A percentile compares a stretch with the other conserved stretches of the same genome.
Conservation (phyloP, 179 eudicot genomes). For the Camellia oleifera region DNA sequence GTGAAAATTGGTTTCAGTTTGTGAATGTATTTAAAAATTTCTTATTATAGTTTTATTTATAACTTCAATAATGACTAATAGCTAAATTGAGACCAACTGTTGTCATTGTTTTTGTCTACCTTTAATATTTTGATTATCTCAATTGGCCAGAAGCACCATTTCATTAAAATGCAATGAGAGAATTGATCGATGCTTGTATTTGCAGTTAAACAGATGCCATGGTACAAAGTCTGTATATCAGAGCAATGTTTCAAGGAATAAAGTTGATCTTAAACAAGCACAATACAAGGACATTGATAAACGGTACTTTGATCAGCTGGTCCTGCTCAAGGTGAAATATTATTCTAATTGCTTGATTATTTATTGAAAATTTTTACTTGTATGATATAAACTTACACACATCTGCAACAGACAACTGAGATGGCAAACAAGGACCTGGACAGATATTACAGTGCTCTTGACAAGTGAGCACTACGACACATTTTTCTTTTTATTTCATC, state of each 20-base stretch:
- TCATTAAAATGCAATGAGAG: too few species aligned
- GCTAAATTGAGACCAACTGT: not conserved
- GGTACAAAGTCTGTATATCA: too few species aligned
- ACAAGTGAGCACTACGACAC: constrained; percentile 48
- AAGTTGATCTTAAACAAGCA: too few species aligned
- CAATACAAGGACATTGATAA: too few species aligned
- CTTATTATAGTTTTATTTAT: too few species aligned
- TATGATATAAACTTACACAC: constrained; percentile 8
- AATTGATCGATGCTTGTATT: constrained; percentile 12
- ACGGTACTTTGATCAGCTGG: too few species aligned
- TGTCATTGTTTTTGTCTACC: not conserved
- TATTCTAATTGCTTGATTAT: not conserved
- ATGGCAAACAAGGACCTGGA: too few species aligned
- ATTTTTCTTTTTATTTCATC: constrained; percentile 1
- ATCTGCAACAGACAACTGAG: constrained; percentile 28
- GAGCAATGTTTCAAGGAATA: too few species aligned
- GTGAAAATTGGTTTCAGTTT: too few species aligned
- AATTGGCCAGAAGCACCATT: constrained; percentile 1
- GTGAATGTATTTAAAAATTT: too few species aligned
- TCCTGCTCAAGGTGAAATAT: constrained; percentile 26
- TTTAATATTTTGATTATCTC: not conserved
- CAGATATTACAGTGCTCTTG: too few species aligned
- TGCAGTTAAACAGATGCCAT: constrained; percentile 20
- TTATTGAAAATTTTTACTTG: not conserved
- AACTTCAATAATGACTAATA: too few species aligned